Evolutionary conservation across 2,329 filamentous ascomycete species (phyloP).

Genomic region (Botrytis paeoniae): DNA sequence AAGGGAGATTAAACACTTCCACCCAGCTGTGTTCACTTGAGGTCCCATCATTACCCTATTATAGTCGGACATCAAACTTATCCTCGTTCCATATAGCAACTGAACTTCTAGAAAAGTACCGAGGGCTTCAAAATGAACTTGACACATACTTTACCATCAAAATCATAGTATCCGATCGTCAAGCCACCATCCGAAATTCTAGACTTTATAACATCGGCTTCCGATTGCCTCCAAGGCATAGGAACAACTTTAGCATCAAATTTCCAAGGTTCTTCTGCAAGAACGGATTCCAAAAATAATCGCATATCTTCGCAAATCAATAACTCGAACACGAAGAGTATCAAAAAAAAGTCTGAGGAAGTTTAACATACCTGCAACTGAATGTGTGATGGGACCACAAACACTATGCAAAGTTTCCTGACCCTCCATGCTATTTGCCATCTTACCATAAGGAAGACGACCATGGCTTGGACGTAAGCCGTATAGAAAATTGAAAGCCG

Average conservation of each 20-base stretch:
- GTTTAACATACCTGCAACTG: slow-evolving; percentile 41
- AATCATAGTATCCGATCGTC: slow-evolving; percentile 38
- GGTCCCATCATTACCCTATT: slow-evolving; percentile 27
- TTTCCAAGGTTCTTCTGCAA: slow-evolving; percentile 39
- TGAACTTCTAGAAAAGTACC: not conserved
- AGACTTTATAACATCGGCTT: slow-evolving; percentile 36
- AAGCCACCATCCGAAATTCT: slow-evolving; percentile 40
- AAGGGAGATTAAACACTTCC: no score
- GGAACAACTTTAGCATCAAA: slow-evolving; percentile 41
- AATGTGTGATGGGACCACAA: slow-evolving; percentile 36
- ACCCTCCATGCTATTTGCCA: slow-evolving; percentile 43
- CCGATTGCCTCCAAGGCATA: slow-evolving; percentile 43
- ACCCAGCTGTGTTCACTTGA: not conserved
- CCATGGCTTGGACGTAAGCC: slow-evolving; percentile 39
- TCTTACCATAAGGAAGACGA: slow-evolving; percentile 35
- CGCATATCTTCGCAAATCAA: slow-evolving; percentile 35
- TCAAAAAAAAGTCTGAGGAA: slow-evolving; percentile 18
- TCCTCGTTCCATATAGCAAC: not conserved
- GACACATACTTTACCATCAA: slow-evolving; percentile 37
- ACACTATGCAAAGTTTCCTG: slow-evolving; percentile 39
- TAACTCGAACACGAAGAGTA: slow-evolving; percentile 30
- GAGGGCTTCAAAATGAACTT: not conserved
- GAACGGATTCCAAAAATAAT: slow-evolving; percentile 39
- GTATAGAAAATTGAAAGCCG: slow-evolving; percentile 41
- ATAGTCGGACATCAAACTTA: slow-evolving; percentile 39